A percentile compares a stretch with the other conserved stretches of the same genome.
phyloP scores from a whole-genome alignment of 495 filamentous ascomycete species.

The Amniculicola lignicola region DNA sequence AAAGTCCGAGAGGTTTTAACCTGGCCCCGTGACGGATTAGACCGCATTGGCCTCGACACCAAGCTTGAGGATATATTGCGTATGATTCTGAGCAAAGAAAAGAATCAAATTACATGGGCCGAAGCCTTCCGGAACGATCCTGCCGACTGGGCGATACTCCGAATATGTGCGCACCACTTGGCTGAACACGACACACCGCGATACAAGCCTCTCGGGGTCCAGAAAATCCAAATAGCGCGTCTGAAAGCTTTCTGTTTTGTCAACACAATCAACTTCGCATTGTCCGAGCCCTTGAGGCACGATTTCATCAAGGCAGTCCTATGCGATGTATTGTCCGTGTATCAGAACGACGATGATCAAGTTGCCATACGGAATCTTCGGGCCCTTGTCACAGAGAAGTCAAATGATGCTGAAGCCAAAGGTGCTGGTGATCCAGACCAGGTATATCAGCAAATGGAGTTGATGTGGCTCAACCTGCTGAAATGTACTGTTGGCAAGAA shows the following conservation, averaged over 20 bases:
- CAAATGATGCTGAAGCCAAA: background rate
- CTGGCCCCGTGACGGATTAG: background rate
- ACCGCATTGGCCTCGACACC: background rate
- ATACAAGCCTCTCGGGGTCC: too few relatives aligned
- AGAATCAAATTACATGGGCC: background rate
- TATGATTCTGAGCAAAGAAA: background rate
- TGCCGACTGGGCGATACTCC: background rate
- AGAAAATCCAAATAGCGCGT: background rate
- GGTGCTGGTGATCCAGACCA: background rate
- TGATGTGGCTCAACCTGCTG: background rate
- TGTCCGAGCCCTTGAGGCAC: background rate
- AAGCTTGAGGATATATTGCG: background rate
- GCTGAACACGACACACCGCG: background rate
- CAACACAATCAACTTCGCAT: background rate
- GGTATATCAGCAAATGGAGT: background rate
- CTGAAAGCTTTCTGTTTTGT: background rate
- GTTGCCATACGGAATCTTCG: background rate
- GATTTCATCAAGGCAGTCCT: background rate
- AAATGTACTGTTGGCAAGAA: background rate
- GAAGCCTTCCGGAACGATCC: background rate
- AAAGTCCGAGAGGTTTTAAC: background rate
- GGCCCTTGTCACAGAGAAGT: background rate
- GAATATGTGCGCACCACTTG: background rate
- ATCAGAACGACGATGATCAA: background rate
- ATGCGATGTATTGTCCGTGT: background rate